Evolutionary conservation across 2,329 filamentous ascomycete species (phyloP).

Genomic region (Microdochium nivale): DNA sequence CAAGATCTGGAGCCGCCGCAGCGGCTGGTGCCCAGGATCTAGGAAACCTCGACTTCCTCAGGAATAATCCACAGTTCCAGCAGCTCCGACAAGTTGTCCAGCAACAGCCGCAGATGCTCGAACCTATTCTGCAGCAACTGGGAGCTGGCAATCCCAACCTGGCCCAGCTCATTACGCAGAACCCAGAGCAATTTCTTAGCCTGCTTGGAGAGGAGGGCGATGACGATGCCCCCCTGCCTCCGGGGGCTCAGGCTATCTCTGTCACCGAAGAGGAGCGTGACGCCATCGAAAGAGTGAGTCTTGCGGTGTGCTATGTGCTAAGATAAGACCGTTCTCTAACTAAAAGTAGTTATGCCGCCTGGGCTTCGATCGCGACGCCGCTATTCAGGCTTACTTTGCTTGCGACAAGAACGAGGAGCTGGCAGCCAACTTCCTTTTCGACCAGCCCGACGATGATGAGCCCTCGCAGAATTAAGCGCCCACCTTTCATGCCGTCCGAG

Average conservation of each 20-base stretch:
- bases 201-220: slow-evolving; percentile 82
- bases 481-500: not conserved
- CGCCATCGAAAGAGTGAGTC: slow-evolving; percentile 83
- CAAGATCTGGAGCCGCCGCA: slow-evolving; percentile 30
- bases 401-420: slow-evolving; percentile 99
- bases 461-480: slow-evolving; percentile 31
- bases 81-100: slow-evolving; percentile 95
- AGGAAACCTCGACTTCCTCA: slow-evolving; percentile 84
- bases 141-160: slow-evolving; percentile 91
- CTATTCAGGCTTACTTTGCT: slow-evolving; percentile 97
- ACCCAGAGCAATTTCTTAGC: slow-evolving; percentile 89
- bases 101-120: slow-evolving; percentile 96
- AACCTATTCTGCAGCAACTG: slow-evolving; percentile 94
- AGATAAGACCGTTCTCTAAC: slow-evolving; percentile 4
- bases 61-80: slow-evolving; percentile 95
- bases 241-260: slow-evolving; percentile 79
- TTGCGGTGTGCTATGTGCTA: slow-evolving; percentile 2
- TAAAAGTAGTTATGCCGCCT: slow-evolving; percentile 69
- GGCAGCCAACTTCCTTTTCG: slow-evolving; percentile 95
- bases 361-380: slow-evolving; percentile 85
- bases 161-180: slow-evolving; percentile 81
- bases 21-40: slow-evolving; percentile 38
- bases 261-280: slow-evolving; percentile 96
- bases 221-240: slow-evolving; percentile 75
- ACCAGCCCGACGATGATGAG: slow-evolving; percentile 84